Evolutionary conservation across 1,284 basidiomycete genomes (phyloP).

Genomic region (Ceratobasidium papillatum): DNA sequence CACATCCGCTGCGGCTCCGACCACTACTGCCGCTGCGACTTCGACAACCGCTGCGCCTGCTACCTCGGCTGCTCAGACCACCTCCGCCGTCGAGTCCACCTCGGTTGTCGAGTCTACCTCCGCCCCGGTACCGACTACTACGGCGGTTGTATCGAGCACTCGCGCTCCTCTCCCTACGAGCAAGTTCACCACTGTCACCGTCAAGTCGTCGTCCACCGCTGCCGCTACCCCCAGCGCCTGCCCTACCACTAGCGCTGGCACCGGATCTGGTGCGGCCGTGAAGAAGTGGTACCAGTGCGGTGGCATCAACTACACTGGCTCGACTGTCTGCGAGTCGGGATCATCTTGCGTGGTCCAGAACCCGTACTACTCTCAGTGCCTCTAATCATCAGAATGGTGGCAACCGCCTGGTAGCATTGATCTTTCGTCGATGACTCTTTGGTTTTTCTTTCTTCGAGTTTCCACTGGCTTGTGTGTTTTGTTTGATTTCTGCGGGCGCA

Average conservation of each 20-base stretch:
- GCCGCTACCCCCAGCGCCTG: slow-evolving; percentile 14
- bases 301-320: slow-evolving; percentile 30
- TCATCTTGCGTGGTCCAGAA: slow-evolving; percentile 36
- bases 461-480: slow-evolving; percentile 1
- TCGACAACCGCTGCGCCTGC: neutral
- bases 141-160: neutral
- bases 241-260: neutral
- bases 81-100: neutral
- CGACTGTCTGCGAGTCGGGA: slow-evolving; percentile 30
- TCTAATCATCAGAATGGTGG: neutral
- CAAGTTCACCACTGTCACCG: neutral
- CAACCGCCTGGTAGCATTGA: neutral
- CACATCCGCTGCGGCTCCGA: neutral
- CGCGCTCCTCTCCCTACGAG: neutral
- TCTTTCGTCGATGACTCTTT: neutral
- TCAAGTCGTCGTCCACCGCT: neutral
- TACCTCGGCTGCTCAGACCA: slow-evolving; percentile 4
- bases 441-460: neutral
- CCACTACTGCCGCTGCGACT: neutral
- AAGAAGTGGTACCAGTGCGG: slow-evolving; percentile 38
- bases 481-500: neutral
- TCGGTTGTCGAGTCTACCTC: slow-evolving; percentile 1
- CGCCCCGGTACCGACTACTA: neutral
- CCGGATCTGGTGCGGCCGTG: neutral
- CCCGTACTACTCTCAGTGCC: slow-evolving; percentile 42